Evolutionary conservation across 176 grass and related monocot genomes (phyloP), one percentile per base, ranked within the genome.

Genomic region (Aechmea fasciata): DNA sequence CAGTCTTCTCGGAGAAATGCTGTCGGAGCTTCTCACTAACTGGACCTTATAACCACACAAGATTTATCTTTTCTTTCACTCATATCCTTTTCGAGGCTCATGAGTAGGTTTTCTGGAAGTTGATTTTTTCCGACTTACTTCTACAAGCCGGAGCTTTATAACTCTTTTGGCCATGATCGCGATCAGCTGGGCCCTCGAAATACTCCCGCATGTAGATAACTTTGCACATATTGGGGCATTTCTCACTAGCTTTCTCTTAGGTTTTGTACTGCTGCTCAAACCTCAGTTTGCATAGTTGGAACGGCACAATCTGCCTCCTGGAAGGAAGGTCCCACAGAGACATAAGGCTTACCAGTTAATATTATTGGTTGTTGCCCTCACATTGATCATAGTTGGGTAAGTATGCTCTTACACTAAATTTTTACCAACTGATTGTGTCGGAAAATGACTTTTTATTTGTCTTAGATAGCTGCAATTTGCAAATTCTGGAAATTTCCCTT

Each of bases 221-320:
- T 95, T 95, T 80, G 91, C 91, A 9, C 91, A 95, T 80, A 95
- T 95, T 22, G 90, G 87, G 17, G 87, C 84, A 3, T 90, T 95
- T 63, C 57, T 49, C 52, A 74, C 91, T 11, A 87, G 91, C n/a
- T 82, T 95, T 85, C 76, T 90, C 54, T 50, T 95, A 49, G 91
- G 91, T 0, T 87, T 95, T 63, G 79, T 90, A 48, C 52, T 95
- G 48, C 69, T 95, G 70, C 79, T 95, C 1, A 81, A 90, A 77
- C 87, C 91, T 51, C 87, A 89, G 62, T 90, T 84, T 59, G 73
- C 74, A 23, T 95, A 87, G 91, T 13, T 77, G 52, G 82, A 82
- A 63, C 76, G 78, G 13, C 33, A 10, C 13, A 67, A 67, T 67
- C 33, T 67, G 65, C 78, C 81, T 23, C 67, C 66, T 12, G 66